Evolutionary conservation across 2,329 filamentous ascomycete genomes (phyloP), one percentile per base, ranked within the genome.

Genomic region (Celoporthe dispersa): DNA sequence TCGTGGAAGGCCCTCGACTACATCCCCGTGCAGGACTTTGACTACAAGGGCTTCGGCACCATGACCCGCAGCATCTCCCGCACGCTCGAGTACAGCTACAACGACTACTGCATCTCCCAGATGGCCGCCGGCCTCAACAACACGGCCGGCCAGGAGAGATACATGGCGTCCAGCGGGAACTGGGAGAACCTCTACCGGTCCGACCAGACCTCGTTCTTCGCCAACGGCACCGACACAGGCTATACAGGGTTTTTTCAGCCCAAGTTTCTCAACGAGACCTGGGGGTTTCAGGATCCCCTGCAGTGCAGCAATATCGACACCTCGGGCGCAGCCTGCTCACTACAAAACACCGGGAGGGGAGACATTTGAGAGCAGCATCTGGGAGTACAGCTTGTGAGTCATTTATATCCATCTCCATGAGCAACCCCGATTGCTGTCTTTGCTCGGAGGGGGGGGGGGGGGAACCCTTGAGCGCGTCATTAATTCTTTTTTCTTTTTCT

Each of bases 61-160:
- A 86, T 91, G 77, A 93, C 92, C 0, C 85, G 92, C 8, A 90
- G 87, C 72, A 86, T 94, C 35, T 93, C 90, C 1, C 85, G 92
- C 9, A 94, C 91, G 0, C 86, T 94, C 0, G 92, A 94, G 77
- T 94, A 94, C 77, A 88, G 90, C 8, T 94, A 94, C 78, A 89
- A 94, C 73, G 92, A 94, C 79, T 94, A 88, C 75, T 89, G 87
- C 73, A 89, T 92, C 68, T 83, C 88, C 0, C 82, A 88, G 62
- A 86, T 93, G 68, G 90, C 91, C 0, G 82, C 83, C 12, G 82
- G 80, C 0, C 77, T 92, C 53, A 87, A 87, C 1, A 83, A 86
- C 16, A 81, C 81, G 2, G 79, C 77, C 0, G 91, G 92, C 64
- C 81, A 84, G 33, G 82, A 86, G 65, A 90, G 86, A 75, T 94